phyloP scores from a whole-genome alignment of 306 rosid species.

The Echinosophora koreensis region DNA sequence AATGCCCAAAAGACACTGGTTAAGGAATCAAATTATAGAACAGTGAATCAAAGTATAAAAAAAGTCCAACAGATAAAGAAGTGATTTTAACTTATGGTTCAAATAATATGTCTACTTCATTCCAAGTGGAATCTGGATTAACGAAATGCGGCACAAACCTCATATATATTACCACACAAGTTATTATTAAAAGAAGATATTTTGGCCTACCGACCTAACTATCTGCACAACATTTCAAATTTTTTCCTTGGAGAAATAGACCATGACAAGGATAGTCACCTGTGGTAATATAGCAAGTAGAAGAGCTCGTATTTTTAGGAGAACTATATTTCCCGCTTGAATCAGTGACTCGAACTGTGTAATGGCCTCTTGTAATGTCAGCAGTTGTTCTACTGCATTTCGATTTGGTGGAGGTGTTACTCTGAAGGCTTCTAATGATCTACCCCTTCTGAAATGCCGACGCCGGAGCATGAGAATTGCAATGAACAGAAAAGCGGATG shows the following conservation, averaged over 20 bases:
- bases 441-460: constrained; percentile 66
- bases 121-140: constrained; percentile 35
- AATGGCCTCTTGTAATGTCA: constrained; percentile 87
- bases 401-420: constrained; percentile 73
- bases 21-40: too few relatives aligned
- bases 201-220: constrained; percentile 18
- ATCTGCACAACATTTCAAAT: constrained; percentile 20
- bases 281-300: constrained; percentile 82
- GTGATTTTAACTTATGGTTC: constrained; percentile 29
- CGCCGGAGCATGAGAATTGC: constrained; percentile 81
- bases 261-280: constrained; percentile 56
- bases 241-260: constrained; percentile 16
- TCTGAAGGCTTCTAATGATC: constrained; percentile 69
- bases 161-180: constrained; percentile 25
- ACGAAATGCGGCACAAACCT: constrained; percentile 25
- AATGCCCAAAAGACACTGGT: too few relatives aligned
- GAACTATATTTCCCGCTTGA: constrained; percentile 86
- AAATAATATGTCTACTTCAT: constrained; percentile 5
- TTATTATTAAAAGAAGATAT: constrained; percentile 5
- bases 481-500: constrained; percentile 60
- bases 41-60: too few relatives aligned
- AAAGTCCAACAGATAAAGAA: not conserved
- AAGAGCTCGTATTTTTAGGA: constrained; percentile 90
- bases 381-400: constrained; percentile 88
- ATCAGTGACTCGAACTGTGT: constrained; percentile 74